A percentile compares a stretch with the other conserved stretches of the same genome.
phyloP scores from a whole-genome alignment of 331 rosid species.

The Prunus yedoensis region DNA sequence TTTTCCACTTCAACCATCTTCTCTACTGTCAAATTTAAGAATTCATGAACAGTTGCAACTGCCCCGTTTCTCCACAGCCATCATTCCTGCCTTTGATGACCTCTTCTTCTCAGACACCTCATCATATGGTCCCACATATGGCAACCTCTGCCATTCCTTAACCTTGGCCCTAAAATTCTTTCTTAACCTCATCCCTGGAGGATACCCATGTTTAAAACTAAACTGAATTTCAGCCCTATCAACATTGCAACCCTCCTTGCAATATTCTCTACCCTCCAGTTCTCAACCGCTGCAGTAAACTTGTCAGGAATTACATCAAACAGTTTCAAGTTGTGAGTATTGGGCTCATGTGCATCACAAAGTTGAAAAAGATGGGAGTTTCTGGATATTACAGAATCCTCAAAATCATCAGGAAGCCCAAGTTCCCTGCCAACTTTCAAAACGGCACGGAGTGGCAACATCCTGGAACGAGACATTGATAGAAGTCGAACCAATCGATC shows the following conservation, averaged over 20 bases:
- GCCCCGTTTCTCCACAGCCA: constrained; percentile 79
- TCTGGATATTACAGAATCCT: constrained; percentile 60
- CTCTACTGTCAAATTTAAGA: constrained; percentile 85
- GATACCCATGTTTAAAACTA: constrained; percentile 67
- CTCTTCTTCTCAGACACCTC: constrained; percentile 41
- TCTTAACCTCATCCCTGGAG: constrained; percentile 82
- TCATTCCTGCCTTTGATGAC: constrained; percentile 45
- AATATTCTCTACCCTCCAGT: constrained; percentile 84
- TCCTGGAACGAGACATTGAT: constrained; percentile 64
- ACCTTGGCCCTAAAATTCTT: constrained; percentile 76
- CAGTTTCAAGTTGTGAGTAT: constrained; percentile 76
- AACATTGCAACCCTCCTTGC: constrained; percentile 52
- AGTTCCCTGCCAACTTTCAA: constrained; percentile 84
- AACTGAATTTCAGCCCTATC: constrained; percentile 59
- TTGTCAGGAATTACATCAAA: constrained; percentile 33
- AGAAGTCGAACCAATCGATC: constrained; percentile 70
- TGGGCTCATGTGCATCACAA: constrained; percentile 62
- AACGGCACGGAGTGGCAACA: constrained; percentile 79
- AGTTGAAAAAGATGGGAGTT: constrained; percentile 63
- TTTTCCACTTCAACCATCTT: constrained; percentile 94
- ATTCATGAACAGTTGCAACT: constrained; percentile 75
- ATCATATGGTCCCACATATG: constrained; percentile 80
- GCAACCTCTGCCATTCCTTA: constrained; percentile 75
- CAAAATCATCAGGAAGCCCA: constrained; percentile 93
- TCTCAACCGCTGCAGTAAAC: constrained; percentile 59